phyloP scores from a whole-genome alignment of 2,329 filamentous ascomycete species.

The Cladophialophora chaetospira region DNA sequence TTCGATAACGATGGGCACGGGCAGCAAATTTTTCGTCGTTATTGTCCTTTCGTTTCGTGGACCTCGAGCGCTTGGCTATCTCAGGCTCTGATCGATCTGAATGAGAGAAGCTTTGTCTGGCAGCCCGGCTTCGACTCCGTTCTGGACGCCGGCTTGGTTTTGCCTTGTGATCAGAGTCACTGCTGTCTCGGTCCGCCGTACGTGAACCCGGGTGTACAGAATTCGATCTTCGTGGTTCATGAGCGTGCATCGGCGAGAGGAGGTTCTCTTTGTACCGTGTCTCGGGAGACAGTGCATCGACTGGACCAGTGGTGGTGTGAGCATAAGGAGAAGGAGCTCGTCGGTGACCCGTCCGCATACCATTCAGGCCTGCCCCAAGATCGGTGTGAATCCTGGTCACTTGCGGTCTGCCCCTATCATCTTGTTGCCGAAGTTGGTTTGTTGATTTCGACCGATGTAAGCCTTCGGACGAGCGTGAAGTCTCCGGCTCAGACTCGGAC shows the following conservation, averaged over 20 bases:
- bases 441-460: slow-evolving; percentile 29
- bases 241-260: slow-evolving; percentile 23
- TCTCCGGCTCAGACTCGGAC: slow-evolving; percentile 7
- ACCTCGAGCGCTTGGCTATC: slow-evolving; percentile 11
- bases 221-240: slow-evolving; percentile 15
- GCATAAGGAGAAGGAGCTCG: slow-evolving; percentile 32
- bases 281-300: slow-evolving; percentile 5
- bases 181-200: slow-evolving; percentile 13
- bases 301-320: slow-evolving; percentile 4
- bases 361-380: slow-evolving; percentile 20
- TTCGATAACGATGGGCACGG: slow-evolving; percentile 22
- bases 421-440: slow-evolving; percentile 16
- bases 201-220: slow-evolving; percentile 19
- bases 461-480: neutral
- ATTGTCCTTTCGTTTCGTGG: slow-evolving; percentile 1
- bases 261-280: slow-evolving; percentile 13
- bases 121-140: slow-evolving; percentile 22
- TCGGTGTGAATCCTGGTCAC: slow-evolving; percentile 32
- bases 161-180: slow-evolving; percentile 24
- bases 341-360: slow-evolving; percentile 19
- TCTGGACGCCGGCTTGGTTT: slow-evolving; percentile 17
- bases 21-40: slow-evolving; percentile 4
- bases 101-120: slow-evolving; percentile 21
- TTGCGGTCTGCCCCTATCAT: slow-evolving; percentile 27
- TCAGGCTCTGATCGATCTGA: slow-evolving; percentile 25